phyloP scores from a whole-genome alignment of 78 protist genomes.

The Dictyostelium citrinum region DNA sequence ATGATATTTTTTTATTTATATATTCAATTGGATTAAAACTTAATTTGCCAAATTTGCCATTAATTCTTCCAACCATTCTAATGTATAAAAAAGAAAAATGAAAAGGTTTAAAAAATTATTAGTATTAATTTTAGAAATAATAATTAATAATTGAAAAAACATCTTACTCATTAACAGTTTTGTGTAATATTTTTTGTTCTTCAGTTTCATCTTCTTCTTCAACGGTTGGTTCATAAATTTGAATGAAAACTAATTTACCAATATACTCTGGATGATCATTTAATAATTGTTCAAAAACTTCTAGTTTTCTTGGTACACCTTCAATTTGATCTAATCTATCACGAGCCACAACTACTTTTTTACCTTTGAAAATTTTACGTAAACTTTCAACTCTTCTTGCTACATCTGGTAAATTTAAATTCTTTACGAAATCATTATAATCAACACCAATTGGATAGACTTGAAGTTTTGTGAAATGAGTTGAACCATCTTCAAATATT shows the following conservation, averaged over 20 bases:
- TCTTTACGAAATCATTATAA: background rate
- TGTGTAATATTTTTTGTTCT: slow-evolving; percentile 65
- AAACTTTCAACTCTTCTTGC: background rate
- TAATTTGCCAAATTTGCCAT: slow-evolving; percentile 85
- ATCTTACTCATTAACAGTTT: slow-evolving; percentile 36
- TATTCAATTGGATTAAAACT: slow-evolving; percentile 87
- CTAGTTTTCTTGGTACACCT: slow-evolving; percentile 89
- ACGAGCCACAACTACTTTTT: slow-evolving; percentile 80
- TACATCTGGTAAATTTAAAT: background rate
- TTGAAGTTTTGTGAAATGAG: slow-evolving; percentile 31
- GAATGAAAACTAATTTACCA: slow-evolving; percentile 77
- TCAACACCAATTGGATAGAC: slow-evolving; percentile 62
- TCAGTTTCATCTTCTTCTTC: slow-evolving; percentile 81
- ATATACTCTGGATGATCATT: slow-evolving; percentile 28
- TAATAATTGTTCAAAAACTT: slow-evolving; percentile 82
- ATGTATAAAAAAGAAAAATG: background rate
- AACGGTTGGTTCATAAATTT: slow-evolving; percentile 70
- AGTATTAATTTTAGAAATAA: background rate
- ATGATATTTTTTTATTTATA: slow-evolving; percentile 80
- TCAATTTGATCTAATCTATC: slow-evolving; percentile 91
- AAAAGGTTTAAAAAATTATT: background rate
- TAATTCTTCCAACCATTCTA: slow-evolving; percentile 85
- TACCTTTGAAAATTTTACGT: slow-evolving; percentile 37
- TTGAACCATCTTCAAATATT: background rate
- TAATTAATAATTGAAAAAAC: no score